A percentile compares a stretch with the other conserved stretches of the same genome.
Conservation (phyloP, 2,329 filamentous ascomycete genomes). For the Acephala macrosclerotiorum region DNA sequence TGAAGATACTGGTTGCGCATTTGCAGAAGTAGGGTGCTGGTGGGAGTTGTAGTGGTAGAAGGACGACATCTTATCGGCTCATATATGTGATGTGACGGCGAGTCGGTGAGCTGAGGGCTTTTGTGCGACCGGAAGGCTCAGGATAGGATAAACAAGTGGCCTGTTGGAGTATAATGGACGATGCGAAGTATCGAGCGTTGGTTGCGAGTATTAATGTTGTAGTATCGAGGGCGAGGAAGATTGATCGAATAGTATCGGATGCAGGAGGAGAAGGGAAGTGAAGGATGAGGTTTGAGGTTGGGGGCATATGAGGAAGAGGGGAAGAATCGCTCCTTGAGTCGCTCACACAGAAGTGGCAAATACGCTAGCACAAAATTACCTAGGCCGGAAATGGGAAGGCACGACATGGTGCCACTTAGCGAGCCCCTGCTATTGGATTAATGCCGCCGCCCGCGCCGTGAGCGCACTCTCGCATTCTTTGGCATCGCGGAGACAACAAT, state of each 20-base stretch:
- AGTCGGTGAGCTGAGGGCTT: constrained; percentile 24
- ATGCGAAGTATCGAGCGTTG: neutral
- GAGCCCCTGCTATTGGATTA: neutral
- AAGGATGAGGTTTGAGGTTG: constrained; percentile 9
- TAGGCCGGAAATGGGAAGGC: constrained; percentile 2
- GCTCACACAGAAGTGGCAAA: neutral
- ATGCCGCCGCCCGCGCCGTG: neutral
- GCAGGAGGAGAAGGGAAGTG: neutral
- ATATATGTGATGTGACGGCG: constrained; percentile 28
- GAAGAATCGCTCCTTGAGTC: neutral
- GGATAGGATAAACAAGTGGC: constrained; percentile 19
- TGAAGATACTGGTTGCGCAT: constrained; percentile 51
- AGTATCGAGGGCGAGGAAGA: neutral
- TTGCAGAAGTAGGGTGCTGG: constrained; percentile 62
- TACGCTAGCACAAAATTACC: neutral
- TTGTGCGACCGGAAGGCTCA: constrained; percentile 18
- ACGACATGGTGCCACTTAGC: neutral
- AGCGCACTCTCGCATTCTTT: constrained; percentile 5
- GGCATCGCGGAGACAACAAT: constrained; percentile 6
- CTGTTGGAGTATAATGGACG: neutral
- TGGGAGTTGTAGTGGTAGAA: constrained; percentile 70
- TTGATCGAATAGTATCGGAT: constrained; percentile 16
- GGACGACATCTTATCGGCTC: constrained; percentile 62
- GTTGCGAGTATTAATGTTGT: constrained; percentile 13
- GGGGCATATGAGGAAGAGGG: constrained; percentile 15